A percentile compares a stretch with the other conserved stretches of the same genome.
phyloP scores from a whole-genome alignment of 108 stramenopile species.

The Pseudonitzschia multiseries region DNA sequence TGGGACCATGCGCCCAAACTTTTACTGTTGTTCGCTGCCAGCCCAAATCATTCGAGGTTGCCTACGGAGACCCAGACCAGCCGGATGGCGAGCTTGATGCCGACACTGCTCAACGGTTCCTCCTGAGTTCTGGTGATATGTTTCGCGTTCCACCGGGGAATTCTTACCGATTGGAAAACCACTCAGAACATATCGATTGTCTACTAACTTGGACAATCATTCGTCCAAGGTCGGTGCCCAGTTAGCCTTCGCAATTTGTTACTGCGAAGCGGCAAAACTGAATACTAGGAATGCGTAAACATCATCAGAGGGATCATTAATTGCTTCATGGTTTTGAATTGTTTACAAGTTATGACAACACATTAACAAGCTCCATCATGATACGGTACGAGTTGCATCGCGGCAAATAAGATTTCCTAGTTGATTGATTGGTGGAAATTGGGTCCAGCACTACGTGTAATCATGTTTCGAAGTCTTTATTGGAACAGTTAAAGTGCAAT shows the following conservation, averaged over 20 bases:
- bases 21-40: conserved; percentile 85
- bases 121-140: conserved; percentile 88
- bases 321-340: too few relatives aligned
- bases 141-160: conserved; percentile 96
- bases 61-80: conserved; percentile 69
- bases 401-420: too few relatives aligned
- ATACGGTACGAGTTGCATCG: too few relatives aligned
- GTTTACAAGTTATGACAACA: too few relatives aligned
- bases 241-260: background rate
- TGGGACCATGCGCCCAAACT: conserved; percentile 83
- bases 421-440: too few relatives aligned
- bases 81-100: conserved; percentile 74
- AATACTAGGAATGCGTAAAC: too few relatives aligned
- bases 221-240: conserved; percentile 29
- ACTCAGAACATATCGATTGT: conserved; percentile 64
- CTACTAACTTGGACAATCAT: conserved; percentile 93
- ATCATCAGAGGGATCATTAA: too few relatives aligned
- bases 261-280: background rate
- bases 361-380: too few relatives aligned
- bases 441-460: too few relatives aligned
- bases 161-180: conserved; percentile 91
- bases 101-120: conserved; percentile 83
- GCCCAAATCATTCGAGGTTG: conserved; percentile 79
- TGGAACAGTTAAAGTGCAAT: too few relatives aligned
- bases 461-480: too few relatives aligned